Conservation (phyloP, 805 yeast genomes). For the Yamadazyma paraphyllophila region DNA sequence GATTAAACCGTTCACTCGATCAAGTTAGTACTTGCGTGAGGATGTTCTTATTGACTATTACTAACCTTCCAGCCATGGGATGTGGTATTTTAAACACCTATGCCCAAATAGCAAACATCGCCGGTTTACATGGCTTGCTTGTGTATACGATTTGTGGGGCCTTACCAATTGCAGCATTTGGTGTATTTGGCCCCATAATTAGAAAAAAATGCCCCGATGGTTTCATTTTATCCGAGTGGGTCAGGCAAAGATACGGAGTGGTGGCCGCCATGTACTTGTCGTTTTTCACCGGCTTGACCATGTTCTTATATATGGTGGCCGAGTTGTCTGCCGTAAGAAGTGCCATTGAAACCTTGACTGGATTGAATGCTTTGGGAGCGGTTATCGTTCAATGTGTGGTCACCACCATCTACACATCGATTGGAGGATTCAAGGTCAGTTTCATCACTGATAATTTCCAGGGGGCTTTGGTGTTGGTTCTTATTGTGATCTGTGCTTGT, state of each 20-base stretch:
- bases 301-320: slow-evolving; percentile 83
- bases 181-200: slow-evolving; percentile 76
- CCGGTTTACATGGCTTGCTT: slow-evolving; percentile 84
- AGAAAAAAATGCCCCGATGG: slow-evolving; percentile 83
- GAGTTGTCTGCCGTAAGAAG: slow-evolving; percentile 79
- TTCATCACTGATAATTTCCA: slow-evolving; percentile 86
- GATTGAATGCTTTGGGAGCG: slow-evolving; percentile 73
- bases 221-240: slow-evolving; percentile 92
- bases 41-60: slow-evolving; percentile 26
- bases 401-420: slow-evolving; percentile 79
- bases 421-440: slow-evolving; percentile 88
- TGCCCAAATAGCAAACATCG: slow-evolving; percentile 78
- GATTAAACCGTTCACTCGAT: slow-evolving; percentile 46
- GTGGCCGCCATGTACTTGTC: slow-evolving; percentile 73
- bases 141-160: slow-evolving; percentile 81
- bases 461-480: slow-evolving; percentile 65
- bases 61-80: slow-evolving; percentile 62
- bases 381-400: slow-evolving; percentile 83
- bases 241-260: slow-evolving; percentile 74
- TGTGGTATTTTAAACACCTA: slow-evolving; percentile 85
- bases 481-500: slow-evolving; percentile 67
- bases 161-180: slow-evolving; percentile 81
- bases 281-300: slow-evolving; percentile 77
- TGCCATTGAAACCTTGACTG: slow-evolving; percentile 76
- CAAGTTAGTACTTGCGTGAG: slow-evolving; percentile 47